Evolutionary conservation across 1,284 basidiomycete genomes (phyloP).

Genomic region (Cryptococcus sp.): DNA sequence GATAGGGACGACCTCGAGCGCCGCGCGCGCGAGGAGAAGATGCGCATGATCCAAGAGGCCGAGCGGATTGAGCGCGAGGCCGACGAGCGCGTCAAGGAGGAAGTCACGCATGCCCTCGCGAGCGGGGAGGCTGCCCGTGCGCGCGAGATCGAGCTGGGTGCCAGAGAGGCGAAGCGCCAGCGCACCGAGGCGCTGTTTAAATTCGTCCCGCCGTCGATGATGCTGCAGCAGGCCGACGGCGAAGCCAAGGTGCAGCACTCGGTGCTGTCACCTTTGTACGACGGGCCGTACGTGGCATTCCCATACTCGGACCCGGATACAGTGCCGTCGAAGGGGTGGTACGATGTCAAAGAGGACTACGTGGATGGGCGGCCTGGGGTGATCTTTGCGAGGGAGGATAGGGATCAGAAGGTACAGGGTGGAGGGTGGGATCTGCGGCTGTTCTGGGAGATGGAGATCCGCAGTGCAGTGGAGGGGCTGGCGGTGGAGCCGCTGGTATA

Average conservation of each 20-base stretch:
- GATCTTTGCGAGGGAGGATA: constrained; percentile 70
- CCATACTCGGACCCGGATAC: constrained; percentile 40
- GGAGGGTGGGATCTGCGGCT: constrained; percentile 78
- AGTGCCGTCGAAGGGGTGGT: constrained; percentile 27
- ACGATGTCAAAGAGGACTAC: constrained; percentile 30
- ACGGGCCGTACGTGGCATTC: constrained; percentile 46
- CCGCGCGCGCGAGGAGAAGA: constrained; percentile 62
- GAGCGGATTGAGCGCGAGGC: constrained; percentile 61
- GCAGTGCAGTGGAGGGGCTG: constrained; percentile 70
- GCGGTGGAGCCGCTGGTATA: constrained; percentile 39
- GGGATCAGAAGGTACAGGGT: constrained; percentile 73
- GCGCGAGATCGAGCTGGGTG: constrained; percentile 59
- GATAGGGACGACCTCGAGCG: constrained; percentile 70
- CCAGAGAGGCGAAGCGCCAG: constrained; percentile 30
- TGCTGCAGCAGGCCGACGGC: background rate
- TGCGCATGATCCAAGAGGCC: constrained; percentile 62
- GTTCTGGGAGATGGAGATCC: constrained; percentile 80
- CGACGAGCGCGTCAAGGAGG: constrained; percentile 45
- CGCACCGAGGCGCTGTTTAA: constrained; percentile 28
- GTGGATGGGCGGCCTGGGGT: constrained; percentile 53
- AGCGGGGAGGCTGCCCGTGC: constrained; percentile 44
- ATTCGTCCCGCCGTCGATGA: constrained; percentile 24
- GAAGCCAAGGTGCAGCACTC: constrained; percentile 20
- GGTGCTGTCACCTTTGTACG: constrained; percentile 40
- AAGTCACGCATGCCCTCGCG: constrained; percentile 75